Evolutionary conservation across 371 early-diverging fungal genomes (phyloP).

Genomic region (Mucor irregularis): DNA sequence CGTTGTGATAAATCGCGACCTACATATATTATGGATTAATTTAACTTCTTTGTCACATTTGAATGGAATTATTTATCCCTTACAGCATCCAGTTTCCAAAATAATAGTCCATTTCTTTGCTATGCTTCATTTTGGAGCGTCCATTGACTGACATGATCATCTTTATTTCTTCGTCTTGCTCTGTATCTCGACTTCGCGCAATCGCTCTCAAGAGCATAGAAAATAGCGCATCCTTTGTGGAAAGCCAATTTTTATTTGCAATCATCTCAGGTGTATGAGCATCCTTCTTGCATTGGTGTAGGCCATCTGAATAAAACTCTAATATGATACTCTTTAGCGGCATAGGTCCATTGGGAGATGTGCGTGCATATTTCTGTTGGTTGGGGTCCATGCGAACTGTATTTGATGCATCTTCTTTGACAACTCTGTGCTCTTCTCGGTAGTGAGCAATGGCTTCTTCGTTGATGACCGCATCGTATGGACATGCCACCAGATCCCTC

Average conservation of each 20-base stretch:
- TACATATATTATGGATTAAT: not conserved
- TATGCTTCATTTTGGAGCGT: slow-evolving; percentile 28
- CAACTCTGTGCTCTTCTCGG: slow-evolving; percentile 33
- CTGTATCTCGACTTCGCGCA: slow-evolving; percentile 22
- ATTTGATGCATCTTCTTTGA: not conserved
- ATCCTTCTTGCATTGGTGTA: slow-evolving; percentile 37
- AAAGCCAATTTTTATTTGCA: slow-evolving; percentile 28
- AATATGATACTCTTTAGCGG: slow-evolving; percentile 38
- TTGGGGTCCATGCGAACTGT: slow-evolving; percentile 21
- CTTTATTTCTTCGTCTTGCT: slow-evolving; percentile 15
- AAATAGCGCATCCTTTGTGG: slow-evolving; percentile 41
- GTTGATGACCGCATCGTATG: slow-evolving; percentile 21
- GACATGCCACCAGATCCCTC: slow-evolving; percentile 23
- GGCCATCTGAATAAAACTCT: slow-evolving; percentile 34
- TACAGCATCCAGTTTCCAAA: slow-evolving; percentile 50
- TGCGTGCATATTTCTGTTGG: slow-evolving; percentile 28
- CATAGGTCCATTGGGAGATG: slow-evolving; percentile 32
- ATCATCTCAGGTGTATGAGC: slow-evolving; percentile 44
- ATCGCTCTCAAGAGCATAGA: slow-evolving; percentile 39
- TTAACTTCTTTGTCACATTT: too few relatives aligned
- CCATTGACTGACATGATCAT: slow-evolving; percentile 38
- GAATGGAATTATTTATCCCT: not conserved
- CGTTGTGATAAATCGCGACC: slow-evolving; percentile 22
- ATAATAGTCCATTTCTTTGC: slow-evolving; percentile 33
- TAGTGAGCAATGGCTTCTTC: slow-evolving; percentile 35